A percentile compares a stretch with the other conserved stretches of the same genome.
These are phyloP conservation scores for Nemophila menziesii DNA, from an alignment of 257 asterid genomes.

Conservation along the genomic window DNA sequence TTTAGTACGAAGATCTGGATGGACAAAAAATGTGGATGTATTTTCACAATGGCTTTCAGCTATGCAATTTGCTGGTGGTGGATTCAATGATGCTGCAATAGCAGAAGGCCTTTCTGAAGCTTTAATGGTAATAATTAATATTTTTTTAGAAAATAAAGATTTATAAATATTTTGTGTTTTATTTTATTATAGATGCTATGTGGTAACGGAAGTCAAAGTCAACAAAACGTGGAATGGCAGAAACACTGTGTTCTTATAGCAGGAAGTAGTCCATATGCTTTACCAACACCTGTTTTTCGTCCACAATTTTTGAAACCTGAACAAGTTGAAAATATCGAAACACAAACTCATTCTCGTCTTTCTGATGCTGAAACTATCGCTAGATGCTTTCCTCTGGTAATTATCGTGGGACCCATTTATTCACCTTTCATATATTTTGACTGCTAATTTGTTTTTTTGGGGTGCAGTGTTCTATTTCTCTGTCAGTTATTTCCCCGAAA, in stretches of 20 bases:
- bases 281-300: conserved; percentile 64
- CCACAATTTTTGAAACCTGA: conserved; percentile 46
- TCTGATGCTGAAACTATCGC: conserved; percentile 84
- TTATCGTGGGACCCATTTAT: conserved; percentile 4
- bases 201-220: conserved; percentile 47
- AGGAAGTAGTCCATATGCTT: conserved; percentile 83
- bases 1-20: conserved; percentile 77
- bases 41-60: conserved; percentile 88
- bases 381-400: conserved; percentile 73
- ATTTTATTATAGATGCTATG: conserved; percentile 83
- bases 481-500: conserved; percentile 90
- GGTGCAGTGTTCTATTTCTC: conserved; percentile 76
- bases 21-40: conserved; percentile 74
- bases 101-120: conserved; percentile 97
- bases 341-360: conserved; percentile 45
- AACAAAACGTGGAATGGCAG: conserved; percentile 48
- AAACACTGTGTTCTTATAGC: conserved; percentile 87
- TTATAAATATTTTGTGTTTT: not conserved
- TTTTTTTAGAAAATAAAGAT: too few relatives aligned
- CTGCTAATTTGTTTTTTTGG: conserved; percentile 10
- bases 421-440: conserved; percentile 5
- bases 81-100: conserved; percentile 79
- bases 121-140: conserved; percentile 45
- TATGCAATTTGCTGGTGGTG: conserved; percentile 77
- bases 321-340: conserved; percentile 40